Evolutionary conservation across 1,284 basidiomycete genomes (phyloP).

Genomic region (Cryptococcus wingfieldii): DNA sequence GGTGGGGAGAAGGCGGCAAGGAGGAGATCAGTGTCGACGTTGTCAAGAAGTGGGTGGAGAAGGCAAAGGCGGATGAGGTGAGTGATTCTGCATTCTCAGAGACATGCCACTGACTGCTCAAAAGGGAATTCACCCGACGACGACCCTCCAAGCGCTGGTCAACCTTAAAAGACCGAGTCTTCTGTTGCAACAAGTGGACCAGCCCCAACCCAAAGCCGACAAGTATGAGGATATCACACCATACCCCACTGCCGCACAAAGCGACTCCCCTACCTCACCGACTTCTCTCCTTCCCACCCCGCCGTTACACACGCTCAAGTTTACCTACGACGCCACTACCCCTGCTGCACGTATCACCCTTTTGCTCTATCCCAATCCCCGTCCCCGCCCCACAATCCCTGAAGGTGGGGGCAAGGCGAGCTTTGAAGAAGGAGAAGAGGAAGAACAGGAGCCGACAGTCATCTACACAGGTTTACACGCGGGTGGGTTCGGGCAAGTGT

Average conservation of each 20-base stretch:
- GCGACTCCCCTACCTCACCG: slow-evolving; percentile 41
- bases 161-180: slow-evolving; percentile 83
- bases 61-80: slow-evolving; percentile 68
- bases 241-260: slow-evolving; percentile 35
- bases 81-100: slow-evolving; percentile 10
- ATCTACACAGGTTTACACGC: slow-evolving; percentile 70
- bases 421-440: slow-evolving; percentile 5
- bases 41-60: slow-evolving; percentile 74
- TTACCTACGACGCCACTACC: slow-evolving; percentile 82
- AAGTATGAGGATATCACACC: slow-evolving; percentile 42
- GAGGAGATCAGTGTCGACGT: slow-evolving; percentile 66
- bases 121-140: slow-evolving; percentile 72
- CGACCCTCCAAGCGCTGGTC: slow-evolving; percentile 82
- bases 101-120: not conserved
- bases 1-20: slow-evolving; percentile 37
- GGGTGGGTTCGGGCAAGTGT: slow-evolving; percentile 71
- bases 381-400: slow-evolving; percentile 50
- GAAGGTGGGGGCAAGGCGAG: slow-evolving; percentile 21
- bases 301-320: slow-evolving; percentile 67
- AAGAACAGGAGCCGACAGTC: slow-evolving; percentile 48
- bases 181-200: slow-evolving; percentile 60
- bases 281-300: slow-evolving; percentile 22
- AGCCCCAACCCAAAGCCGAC: not conserved
- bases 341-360: slow-evolving; percentile 73
- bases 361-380: slow-evolving; percentile 62